phyloP scores from a whole-genome alignment of 2,329 filamentous ascomycete species.

The Ilyonectria destructans region DNA sequence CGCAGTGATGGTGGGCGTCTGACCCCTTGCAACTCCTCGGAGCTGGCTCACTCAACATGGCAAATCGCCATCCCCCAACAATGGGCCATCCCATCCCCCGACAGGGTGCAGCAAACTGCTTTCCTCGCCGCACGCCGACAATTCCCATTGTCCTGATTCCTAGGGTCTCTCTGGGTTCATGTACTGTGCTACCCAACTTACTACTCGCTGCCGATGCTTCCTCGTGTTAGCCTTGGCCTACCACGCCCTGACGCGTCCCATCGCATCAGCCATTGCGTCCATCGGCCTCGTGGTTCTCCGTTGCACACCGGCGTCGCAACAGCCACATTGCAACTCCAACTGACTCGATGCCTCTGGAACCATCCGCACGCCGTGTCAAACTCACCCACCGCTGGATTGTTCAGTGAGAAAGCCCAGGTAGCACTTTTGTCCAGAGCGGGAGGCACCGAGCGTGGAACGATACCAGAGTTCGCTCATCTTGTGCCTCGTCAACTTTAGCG shows the following conservation, averaged over 20 bases:
- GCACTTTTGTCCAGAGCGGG: not conserved
- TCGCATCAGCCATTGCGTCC: constrained; percentile 25
- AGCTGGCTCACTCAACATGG: constrained; percentile 28
- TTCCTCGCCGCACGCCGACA: too few species aligned
- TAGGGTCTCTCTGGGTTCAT: not conserved
- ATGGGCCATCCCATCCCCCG: constrained; percentile 2
- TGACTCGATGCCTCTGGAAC: constrained; percentile 16
- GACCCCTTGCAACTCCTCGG: constrained; percentile 24
- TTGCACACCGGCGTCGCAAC: constrained; percentile 8
- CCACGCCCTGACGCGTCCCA: constrained; percentile 16
- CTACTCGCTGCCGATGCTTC: not conserved
- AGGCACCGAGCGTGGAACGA: constrained; percentile 8
- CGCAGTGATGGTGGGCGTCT: constrained; percentile 11
- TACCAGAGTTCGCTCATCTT: constrained; percentile 6
- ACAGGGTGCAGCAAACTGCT: not conserved
- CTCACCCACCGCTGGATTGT: constrained; percentile 7
- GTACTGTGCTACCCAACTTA: not conserved
- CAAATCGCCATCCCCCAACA: constrained; percentile 31
- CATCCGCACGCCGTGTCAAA: constrained; percentile 20
- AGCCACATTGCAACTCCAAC: constrained; percentile 11
- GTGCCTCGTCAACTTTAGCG: constrained; percentile 2
- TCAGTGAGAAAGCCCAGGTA: not conserved
- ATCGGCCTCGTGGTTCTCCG: constrained; percentile 20
- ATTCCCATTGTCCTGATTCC: not conserved
- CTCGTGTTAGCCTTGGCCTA: constrained; percentile 23